Conservation (phyloP, 306 rosid species). For the Mimosa bimucronata region DNA sequence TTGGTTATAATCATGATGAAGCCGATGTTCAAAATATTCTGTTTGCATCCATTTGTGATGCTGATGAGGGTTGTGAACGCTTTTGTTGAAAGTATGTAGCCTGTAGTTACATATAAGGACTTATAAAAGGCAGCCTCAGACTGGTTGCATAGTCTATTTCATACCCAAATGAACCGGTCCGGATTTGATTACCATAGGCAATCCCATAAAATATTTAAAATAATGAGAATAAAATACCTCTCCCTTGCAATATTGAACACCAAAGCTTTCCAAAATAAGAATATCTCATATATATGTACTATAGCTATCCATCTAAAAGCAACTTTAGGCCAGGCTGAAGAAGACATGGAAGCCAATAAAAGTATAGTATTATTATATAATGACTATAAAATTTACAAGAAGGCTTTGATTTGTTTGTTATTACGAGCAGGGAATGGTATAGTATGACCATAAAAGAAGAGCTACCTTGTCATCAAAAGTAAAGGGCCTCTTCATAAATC, state of each 20-base stretch:
- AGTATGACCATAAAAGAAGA: neutral
- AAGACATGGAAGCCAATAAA: neutral
- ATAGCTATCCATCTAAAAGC: neutral
- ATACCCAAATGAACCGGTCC: too few relatives aligned
- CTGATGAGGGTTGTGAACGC: too few relatives aligned
- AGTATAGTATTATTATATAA: too few relatives aligned
- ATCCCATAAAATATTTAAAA: neutral
- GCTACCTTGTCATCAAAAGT: neutral
- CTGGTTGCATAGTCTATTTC: too few relatives aligned
- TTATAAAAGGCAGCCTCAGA: too few relatives aligned
- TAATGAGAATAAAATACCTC: neutral
- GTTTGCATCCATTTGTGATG: too few relatives aligned
- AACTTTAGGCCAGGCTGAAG: neutral
- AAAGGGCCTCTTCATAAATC: neutral
- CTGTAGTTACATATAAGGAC: too few relatives aligned
- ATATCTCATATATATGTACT: too few relatives aligned
- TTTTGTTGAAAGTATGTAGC: too few relatives aligned
- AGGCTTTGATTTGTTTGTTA: neutral
- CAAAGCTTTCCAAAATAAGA: neutral
- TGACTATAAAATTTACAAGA: slow-evolving; percentile 31
- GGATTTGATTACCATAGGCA: too few relatives aligned
- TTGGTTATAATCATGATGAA: too few relatives aligned
- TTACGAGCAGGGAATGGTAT: neutral
- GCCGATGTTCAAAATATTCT: too few relatives aligned
- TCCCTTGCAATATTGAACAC: neutral